Conservation (phyloP, 2,329 filamentous ascomycete species). For the Fusarium incarnatum region DNA sequence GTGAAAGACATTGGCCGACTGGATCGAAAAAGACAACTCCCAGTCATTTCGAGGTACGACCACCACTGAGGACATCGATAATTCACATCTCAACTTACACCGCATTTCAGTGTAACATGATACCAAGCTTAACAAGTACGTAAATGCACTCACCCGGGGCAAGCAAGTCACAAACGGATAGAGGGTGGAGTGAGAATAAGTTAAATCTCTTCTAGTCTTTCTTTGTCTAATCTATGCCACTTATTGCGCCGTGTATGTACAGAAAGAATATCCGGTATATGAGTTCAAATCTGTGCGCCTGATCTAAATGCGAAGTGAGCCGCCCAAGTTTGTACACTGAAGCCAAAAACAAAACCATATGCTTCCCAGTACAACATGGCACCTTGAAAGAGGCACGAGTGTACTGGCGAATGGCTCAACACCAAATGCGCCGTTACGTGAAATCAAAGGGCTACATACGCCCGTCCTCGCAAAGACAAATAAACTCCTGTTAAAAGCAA, state of each 20-base stretch:
- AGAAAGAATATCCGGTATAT: conserved; percentile 28
- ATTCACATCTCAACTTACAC: not conserved
- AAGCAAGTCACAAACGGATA: not conserved
- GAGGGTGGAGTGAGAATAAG: not conserved
- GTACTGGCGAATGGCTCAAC: conserved; percentile 6
- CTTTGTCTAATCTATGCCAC: conserved; percentile 41
- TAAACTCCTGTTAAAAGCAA: conserved; percentile 14
- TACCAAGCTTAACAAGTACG: not conserved
- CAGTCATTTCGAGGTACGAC: not conserved
- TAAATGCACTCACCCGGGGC: not conserved
- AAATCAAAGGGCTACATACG: not conserved
- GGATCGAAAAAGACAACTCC: not conserved
- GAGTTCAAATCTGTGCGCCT: conserved; percentile 28
- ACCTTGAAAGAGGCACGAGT: conserved; percentile 5
- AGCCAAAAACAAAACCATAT: conserved; percentile 18
- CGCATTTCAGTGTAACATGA: not conserved
- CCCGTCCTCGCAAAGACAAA: not conserved
- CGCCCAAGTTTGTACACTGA: conserved; percentile 17
- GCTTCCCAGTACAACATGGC: conserved; percentile 19
- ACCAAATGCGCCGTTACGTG: conserved; percentile 16
- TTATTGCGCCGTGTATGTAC: conserved; percentile 38
- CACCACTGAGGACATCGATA: not conserved
- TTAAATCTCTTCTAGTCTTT: conserved; percentile 25
- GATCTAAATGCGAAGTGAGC: conserved; percentile 34
- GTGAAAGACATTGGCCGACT: not conserved